Evolutionary conservation across 495 filamentous ascomycete species (phyloP).

Genomic region (Talaromyces stipitatus): DNA sequence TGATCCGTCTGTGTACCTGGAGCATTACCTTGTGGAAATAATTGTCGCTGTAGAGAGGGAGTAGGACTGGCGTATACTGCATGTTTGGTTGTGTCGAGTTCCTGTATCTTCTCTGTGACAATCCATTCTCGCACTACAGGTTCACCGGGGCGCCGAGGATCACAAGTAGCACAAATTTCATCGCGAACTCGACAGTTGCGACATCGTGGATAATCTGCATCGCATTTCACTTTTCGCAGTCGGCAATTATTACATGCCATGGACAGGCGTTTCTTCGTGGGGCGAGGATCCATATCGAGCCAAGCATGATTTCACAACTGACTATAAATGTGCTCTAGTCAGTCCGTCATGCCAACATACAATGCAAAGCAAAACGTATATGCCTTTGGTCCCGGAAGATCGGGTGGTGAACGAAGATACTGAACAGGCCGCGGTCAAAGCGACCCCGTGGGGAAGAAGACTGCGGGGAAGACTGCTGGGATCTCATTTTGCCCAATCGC

Average conservation of each 20-base stretch:
- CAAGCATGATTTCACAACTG: neutral
- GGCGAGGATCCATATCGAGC: neutral
- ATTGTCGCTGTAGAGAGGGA: constrained; percentile 2
- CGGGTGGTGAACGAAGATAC: neutral
- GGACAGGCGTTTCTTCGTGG: constrained; percentile 3
- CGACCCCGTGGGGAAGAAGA: neutral
- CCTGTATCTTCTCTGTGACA: constrained; percentile 1
- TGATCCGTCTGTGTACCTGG: neutral
- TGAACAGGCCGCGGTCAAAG: neutral
- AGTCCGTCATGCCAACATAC: neutral
- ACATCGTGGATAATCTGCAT: constrained; percentile 3
- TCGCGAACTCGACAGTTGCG: constrained; percentile 3
- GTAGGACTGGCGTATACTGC: neutral
- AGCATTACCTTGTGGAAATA: neutral
- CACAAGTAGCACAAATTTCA: neutral
- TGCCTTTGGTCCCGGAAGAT: neutral
- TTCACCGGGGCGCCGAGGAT: neutral
- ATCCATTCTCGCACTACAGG: constrained; percentile 4
- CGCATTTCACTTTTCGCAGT: constrained; percentile 4
- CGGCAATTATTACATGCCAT: constrained; percentile 3
- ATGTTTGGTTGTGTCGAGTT: neutral
- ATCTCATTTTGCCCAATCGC: neutral
- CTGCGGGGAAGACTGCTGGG: neutral
- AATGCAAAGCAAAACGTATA: neutral
- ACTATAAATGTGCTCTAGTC: neutral